These are phyloP conservation scores for Vickermania spadyakhi DNA, from an alignment of 208 protist species.

Conservation along the genomic window DNA sequence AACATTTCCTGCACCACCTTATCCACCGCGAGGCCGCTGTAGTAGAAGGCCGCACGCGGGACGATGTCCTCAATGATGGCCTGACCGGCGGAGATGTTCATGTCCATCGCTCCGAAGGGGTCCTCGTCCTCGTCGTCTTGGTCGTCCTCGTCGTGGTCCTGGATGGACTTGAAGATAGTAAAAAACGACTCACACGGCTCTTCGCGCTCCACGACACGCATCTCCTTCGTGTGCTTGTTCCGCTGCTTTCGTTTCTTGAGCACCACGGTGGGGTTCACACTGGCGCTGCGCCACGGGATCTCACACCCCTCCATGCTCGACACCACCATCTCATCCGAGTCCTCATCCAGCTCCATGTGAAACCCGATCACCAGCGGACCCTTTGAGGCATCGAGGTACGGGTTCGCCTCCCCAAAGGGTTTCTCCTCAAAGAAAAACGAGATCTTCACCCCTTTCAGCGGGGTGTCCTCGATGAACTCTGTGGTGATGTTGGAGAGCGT, in stretches of 20 bases:
- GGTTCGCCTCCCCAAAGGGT: neutral
- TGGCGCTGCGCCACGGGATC: conserved; percentile 74
- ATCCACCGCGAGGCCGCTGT: conserved; percentile 76
- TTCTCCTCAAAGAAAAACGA: conserved; percentile 65
- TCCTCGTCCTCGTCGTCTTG: conserved; percentile 44
- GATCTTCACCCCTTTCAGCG: conserved; percentile 64
- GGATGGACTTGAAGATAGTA: conserved; percentile 86
- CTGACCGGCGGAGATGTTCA: conserved; percentile 74
- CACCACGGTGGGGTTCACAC: conserved; percentile 77
- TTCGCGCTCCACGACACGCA: conserved; percentile 70
- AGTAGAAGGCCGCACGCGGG: conserved; percentile 83
- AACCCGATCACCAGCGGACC: conserved; percentile 20
- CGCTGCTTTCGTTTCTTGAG: conserved; percentile 87
- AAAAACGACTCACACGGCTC: conserved; percentile 89
- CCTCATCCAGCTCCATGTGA: conserved; percentile 63
- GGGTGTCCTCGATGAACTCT: conserved; percentile 37
- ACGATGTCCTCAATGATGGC: conserved; percentile 68
- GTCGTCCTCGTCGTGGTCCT: conserved; percentile 17
- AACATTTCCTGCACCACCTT: conserved; percentile 32
- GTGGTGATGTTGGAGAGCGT: conserved; percentile 46
- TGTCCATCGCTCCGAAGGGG: conserved; percentile 34
- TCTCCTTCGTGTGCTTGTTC: conserved; percentile 76
- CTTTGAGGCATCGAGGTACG: neutral
- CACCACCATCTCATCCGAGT: conserved; percentile 60
- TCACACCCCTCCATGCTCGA: conserved; percentile 52